These are phyloP conservation scores for Rhytidiadelphus loreus DNA, from an alignment of 225 moss, liverwort and hornwort species.

Conservation along the genomic window DNA sequence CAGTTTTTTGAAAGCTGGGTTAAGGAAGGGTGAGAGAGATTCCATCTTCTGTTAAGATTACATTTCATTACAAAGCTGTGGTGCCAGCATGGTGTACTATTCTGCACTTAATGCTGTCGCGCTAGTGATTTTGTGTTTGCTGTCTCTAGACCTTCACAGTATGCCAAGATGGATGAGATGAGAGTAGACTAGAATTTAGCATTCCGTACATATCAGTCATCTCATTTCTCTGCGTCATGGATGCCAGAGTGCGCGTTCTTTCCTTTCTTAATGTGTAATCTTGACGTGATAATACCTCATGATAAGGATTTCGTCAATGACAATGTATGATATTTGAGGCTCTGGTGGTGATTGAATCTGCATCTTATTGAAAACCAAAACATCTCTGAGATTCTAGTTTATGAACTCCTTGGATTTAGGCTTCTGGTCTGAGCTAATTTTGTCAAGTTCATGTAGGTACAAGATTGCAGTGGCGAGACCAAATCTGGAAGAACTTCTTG, in stretches of 20 bases:
- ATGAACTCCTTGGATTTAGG: neutral
- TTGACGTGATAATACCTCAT: neutral
- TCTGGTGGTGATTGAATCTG: neutral
- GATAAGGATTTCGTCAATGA: neutral
- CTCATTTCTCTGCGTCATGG: neutral
- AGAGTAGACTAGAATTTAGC: neutral
- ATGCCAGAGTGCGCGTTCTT: neutral
- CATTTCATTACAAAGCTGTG: neutral
- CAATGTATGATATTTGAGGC: neutral
- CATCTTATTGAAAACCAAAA: neutral
- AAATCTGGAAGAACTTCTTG: constrained; percentile 68
- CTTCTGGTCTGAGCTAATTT: neutral
- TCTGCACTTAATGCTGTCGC: neutral
- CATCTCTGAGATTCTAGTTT: neutral
- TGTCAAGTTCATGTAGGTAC: constrained; percentile 50
- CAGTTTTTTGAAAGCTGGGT: constrained; percentile 62
- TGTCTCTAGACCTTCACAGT: neutral
- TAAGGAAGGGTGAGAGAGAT: constrained; percentile 49
- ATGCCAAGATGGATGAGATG: neutral
- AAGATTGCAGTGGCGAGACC: constrained; percentile 69
- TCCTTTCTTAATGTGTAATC: neutral
- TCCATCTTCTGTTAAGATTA: neutral
- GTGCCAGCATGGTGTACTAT: neutral
- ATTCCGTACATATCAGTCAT: neutral
- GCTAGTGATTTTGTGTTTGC: neutral